These are phyloP conservation scores for Aspergillus fijiensis DNA, from an alignment of 2,329 filamentous ascomycete species.

Conservation along the genomic window DNA sequence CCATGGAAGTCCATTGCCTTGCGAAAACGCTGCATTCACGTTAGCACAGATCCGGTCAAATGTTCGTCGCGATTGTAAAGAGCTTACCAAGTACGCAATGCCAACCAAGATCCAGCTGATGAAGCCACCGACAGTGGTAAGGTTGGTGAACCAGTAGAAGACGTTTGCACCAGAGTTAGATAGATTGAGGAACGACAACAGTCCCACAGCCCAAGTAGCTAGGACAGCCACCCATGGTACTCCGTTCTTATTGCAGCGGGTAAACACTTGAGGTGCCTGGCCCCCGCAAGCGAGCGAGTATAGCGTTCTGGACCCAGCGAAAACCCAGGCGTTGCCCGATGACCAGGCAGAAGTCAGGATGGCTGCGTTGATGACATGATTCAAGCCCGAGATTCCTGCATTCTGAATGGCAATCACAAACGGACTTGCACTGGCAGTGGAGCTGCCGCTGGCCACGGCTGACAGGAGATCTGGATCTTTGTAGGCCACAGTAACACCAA, in stretches of 20 bases:
- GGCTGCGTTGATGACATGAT: conserved; percentile 71
- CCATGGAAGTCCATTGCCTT: conserved; percentile 53
- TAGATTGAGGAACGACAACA: conserved; percentile 38
- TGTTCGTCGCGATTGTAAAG: conserved; percentile 31
- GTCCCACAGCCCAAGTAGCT: conserved; percentile 41
- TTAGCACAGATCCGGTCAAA: conserved; percentile 36
- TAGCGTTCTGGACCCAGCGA: conserved; percentile 50
- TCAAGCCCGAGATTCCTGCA: conserved; percentile 65
- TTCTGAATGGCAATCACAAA: conserved; percentile 70
- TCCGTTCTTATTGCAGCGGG: conserved; percentile 44
- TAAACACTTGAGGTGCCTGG: conserved; percentile 42
- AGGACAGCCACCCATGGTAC: conserved; percentile 55
- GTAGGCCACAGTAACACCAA: conserved; percentile 48
- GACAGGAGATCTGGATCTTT: conserved; percentile 43
- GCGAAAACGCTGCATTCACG: conserved; percentile 52
- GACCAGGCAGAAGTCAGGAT: conserved; percentile 71
- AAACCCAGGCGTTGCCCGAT: conserved; percentile 65
- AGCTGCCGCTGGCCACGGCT: conserved; percentile 33
- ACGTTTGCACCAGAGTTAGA: conserved; percentile 36
- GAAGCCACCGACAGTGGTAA: conserved; percentile 40
- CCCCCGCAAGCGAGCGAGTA: conserved; percentile 49
- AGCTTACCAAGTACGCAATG: conserved; percentile 48
- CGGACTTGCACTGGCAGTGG: conserved; percentile 46
- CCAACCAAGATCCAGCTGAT: conserved; percentile 42
- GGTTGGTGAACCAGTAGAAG: conserved; percentile 45